phyloP scores from a whole-genome alignment of 2,329 filamentous ascomycete genomes.

The Pseudocercospora eumusae region DNA sequence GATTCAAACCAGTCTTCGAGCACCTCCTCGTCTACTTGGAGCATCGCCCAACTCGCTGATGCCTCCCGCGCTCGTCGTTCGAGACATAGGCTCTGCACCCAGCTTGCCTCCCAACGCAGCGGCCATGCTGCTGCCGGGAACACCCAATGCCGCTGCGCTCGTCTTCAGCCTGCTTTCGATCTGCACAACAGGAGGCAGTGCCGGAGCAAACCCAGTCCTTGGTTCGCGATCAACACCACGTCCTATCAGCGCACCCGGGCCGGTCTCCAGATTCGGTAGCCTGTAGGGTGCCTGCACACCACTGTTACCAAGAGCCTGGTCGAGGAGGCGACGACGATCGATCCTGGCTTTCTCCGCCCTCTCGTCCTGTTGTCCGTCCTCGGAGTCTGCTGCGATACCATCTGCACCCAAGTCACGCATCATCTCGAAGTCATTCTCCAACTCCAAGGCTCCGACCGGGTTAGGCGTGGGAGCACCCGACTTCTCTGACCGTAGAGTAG shows the following conservation, averaged over 20 bases:
- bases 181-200: constrained; percentile 27
- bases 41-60: constrained; percentile 32
- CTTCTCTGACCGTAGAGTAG: constrained; percentile 51
- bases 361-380: constrained; percentile 29
- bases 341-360: constrained; percentile 29
- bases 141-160: constrained; percentile 12
- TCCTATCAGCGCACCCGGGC: constrained; percentile 39
- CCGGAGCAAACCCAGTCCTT: constrained; percentile 39
- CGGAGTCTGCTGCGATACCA: constrained; percentile 18
- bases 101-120: constrained; percentile 31
- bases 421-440: constrained; percentile 53
- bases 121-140: constrained; percentile 31
- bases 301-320: constrained; percentile 38
- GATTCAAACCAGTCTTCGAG: constrained; percentile 21
- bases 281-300: constrained; percentile 39
- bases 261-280: constrained; percentile 40
- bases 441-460: constrained; percentile 46
- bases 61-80: constrained; percentile 34
- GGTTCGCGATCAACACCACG: constrained; percentile 39
- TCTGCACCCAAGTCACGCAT: constrained; percentile 43
- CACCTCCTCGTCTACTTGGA: constrained; percentile 21
- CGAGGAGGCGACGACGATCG: constrained; percentile 37
- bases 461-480: constrained; percentile 49
- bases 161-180: constrained; percentile 26
- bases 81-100: constrained; percentile 36